Conservation (phyloP, 2,329 filamentous ascomycete genomes). For the Raffaelea ambrosiae region DNA sequence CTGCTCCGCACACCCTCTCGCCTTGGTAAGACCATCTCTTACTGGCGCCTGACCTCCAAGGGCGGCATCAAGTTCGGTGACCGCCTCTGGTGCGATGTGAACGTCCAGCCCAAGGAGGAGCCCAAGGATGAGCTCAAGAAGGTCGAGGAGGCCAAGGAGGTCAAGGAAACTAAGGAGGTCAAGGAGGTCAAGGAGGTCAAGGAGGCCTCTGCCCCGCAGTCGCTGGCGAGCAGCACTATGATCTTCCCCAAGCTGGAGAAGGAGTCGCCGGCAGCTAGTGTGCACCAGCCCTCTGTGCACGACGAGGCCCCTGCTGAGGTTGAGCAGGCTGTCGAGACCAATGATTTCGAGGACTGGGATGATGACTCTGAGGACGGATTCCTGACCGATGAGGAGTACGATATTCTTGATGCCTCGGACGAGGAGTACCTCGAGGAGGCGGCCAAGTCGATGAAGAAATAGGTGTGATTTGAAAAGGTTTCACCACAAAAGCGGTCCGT, state of each 20-base stretch:
- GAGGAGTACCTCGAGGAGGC: constrained; percentile 63
- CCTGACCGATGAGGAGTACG: constrained; percentile 96
- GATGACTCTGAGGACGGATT: constrained; percentile 63
- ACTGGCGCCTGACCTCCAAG: constrained; percentile 85
- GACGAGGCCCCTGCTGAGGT: constrained; percentile 26
- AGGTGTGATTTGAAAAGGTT: not conserved
- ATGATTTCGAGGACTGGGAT: constrained; percentile 49
- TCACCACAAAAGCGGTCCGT: too few species aligned
- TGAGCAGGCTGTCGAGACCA: not conserved
- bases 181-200: constrained; percentile 42
- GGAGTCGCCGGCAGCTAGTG: constrained; percentile 76
- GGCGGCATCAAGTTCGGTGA: constrained; percentile 82
- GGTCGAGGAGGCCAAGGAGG: constrained; percentile 10
- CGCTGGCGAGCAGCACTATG: constrained; percentile 58
- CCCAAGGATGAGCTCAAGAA: constrained; percentile 14
- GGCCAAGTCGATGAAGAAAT: constrained; percentile 15
- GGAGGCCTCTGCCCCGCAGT: constrained; percentile 40
- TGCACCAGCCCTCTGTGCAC: constrained; percentile 50
- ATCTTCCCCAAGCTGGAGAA: constrained; percentile 96
- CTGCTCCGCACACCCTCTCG: constrained; percentile 72
- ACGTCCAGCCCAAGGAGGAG: constrained; percentile 58
- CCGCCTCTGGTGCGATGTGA: constrained; percentile 89
- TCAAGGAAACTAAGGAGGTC: constrained; percentile 21
- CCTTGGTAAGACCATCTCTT: constrained; percentile 76
- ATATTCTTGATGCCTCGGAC: constrained; percentile 90